A percentile compares a stretch with the other conserved stretches of the same genome.
These are phyloP conservation scores for Akanthomyces uredinophilus DNA, from an alignment of 2,329 filamentous ascomycete species.

Conservation along the genomic window DNA sequence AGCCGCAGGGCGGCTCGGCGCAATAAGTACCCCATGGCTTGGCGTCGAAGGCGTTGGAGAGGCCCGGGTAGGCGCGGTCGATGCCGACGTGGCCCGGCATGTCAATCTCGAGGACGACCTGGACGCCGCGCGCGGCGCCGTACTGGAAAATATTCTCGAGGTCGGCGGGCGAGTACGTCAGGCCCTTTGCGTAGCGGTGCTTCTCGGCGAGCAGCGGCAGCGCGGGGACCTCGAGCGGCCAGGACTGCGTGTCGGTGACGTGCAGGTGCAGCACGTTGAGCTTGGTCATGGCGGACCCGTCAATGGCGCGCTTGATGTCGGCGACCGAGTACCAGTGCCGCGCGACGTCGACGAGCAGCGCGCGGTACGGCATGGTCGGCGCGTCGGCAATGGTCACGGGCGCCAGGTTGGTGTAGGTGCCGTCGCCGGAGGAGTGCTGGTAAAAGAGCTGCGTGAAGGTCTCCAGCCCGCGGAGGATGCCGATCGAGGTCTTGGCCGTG, in stretches of 20 bases:
- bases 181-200: conserved; percentile 65
- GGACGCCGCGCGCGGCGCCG: conserved; percentile 61
- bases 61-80: conserved; percentile 60
- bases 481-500: conserved; percentile 59
- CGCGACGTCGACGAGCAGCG: conserved; percentile 72
- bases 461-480: conserved; percentile 65
- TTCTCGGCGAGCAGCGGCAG: conserved; percentile 57
- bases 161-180: conserved; percentile 63
- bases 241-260: conserved; percentile 79
- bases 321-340: conserved; percentile 64
- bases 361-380: conserved; percentile 71
- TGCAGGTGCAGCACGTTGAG: conserved; percentile 79
- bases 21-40: conserved; percentile 56
- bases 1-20: conserved; percentile 59
- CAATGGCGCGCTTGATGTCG: conserved; percentile 69
- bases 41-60: conserved; percentile 60
- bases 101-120: conserved; percentile 72
- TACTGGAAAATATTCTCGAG: conserved; percentile 65
- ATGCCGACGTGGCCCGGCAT: conserved; percentile 77
- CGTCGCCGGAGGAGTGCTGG: conserved; percentile 53
- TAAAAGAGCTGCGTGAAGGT: conserved; percentile 79
- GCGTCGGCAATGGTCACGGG: conserved; percentile 68
- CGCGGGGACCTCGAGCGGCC: conserved; percentile 75
- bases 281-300: conserved; percentile 73
- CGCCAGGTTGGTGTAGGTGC: conserved; percentile 63